Conservation (phyloP, 2,329 filamentous ascomycete genomes). For the Trichophyton rubrum region DNA sequence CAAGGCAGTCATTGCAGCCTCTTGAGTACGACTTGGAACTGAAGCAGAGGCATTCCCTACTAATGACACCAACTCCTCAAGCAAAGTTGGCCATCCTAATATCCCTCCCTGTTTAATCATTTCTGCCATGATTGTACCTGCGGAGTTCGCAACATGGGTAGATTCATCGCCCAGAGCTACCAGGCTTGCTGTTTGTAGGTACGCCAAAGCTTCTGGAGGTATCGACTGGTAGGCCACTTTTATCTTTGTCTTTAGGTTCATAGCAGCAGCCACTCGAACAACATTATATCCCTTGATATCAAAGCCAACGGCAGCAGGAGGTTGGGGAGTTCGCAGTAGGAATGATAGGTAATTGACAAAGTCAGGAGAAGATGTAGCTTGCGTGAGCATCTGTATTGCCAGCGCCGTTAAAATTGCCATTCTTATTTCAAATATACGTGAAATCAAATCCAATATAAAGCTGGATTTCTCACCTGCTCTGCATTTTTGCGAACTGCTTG, state of each 20-base stretch:
- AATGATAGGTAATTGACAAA: conserved; percentile 96
- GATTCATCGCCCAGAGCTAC: conserved; percentile 69
- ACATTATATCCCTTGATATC: conserved; percentile 53
- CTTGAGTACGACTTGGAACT: conserved; percentile 59
- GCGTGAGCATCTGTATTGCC: conserved; percentile 64
- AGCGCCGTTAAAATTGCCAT: not conserved
- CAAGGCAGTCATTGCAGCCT: conserved; percentile 86
- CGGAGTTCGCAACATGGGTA: conserved; percentile 71
- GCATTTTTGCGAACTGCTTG: conserved; percentile 74
- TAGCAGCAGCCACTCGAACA: conserved; percentile 73
- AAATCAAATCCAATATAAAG: not conserved
- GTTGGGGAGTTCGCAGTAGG: conserved; percentile 62
- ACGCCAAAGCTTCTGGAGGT: conserved; percentile 55
- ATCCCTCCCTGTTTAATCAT: conserved; percentile 73
- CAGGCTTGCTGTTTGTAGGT: conserved; percentile 69
- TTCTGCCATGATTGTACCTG: conserved; percentile 90
- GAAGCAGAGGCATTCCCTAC: conserved; percentile 61
- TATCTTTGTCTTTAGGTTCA: conserved; percentile 95
- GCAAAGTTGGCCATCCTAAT: conserved; percentile 78
- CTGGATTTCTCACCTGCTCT: conserved; percentile 54
- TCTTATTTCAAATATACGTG: not conserved
- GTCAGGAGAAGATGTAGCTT: conserved; percentile 78
- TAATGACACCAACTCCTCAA: conserved; percentile 69
- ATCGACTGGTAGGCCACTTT: conserved; percentile 63
- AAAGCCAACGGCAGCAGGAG: conserved; percentile 45